Percentiles rank a stretch among this genome's conserved stretches.
Evolutionary conservation across 805 yeast species (phyloP).

Genomic region (Yarrowia bubula): DNA sequence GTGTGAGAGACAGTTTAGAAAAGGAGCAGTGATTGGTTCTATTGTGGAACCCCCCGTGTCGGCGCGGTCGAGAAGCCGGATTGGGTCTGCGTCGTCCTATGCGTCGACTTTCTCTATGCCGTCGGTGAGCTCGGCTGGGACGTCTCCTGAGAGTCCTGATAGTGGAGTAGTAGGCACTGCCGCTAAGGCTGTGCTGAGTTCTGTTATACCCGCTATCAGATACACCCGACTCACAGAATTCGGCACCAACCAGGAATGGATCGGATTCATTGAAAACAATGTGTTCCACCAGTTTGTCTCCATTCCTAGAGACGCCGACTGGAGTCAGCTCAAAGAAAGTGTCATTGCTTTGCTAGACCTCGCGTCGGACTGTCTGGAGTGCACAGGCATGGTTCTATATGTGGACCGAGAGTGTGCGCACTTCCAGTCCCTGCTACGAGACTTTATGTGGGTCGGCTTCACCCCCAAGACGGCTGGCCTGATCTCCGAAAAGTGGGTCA

Average conservation of each 20-base stretch:
- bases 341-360: conserved; percentile 19
- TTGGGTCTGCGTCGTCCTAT: conserved; percentile 20
- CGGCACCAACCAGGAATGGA: conserved; percentile 21
- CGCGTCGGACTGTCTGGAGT: conserved; percentile 25
- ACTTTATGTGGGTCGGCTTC: conserved; percentile 27
- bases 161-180: too few relatives aligned
- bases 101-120: conserved; percentile 24
- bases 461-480: conserved; percentile 14
- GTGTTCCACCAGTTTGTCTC: conserved; percentile 24
- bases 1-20: conserved; percentile 27
- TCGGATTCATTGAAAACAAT: conserved; percentile 23
- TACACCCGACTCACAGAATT: conserved; percentile 18
- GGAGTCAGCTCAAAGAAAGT: conserved; percentile 22
- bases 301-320: conserved; percentile 16
- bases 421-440: conserved; percentile 10
- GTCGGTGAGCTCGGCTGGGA: conserved; percentile 21
- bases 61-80: conserved; percentile 5
- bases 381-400: conserved; percentile 19
- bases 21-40: conserved; percentile 27
- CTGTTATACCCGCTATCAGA: too few relatives aligned
- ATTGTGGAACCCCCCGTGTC: conserved; percentile 13
- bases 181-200: too few relatives aligned
- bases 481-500: conserved; percentile 24
- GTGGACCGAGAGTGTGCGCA: conserved; percentile 10
- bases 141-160: conserved; percentile 21